A percentile compares a stretch with the other conserved stretches of the same genome.
These are phyloP conservation scores for Psilocybe sp. DNA, from an alignment of 768 basidiomycete species.

Conservation along the genomic window DNA sequence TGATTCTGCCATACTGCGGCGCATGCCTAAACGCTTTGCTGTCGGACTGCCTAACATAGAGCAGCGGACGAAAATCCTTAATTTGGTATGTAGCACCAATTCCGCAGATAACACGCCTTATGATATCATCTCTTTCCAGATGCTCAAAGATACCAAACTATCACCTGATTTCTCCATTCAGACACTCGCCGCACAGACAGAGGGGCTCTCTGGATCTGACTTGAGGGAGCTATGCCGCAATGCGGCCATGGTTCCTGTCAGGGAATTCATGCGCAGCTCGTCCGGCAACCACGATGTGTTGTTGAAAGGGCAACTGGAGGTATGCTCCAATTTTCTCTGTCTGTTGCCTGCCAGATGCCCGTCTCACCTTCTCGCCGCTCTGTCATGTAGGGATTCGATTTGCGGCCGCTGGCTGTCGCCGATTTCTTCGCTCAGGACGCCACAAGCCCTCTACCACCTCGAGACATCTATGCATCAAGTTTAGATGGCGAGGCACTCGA, in stretches of 20 bases:
- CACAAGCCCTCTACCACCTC: constrained; percentile 32
- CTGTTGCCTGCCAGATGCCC: background rate
- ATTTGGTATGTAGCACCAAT: constrained; percentile 48
- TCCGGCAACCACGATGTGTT: constrained; percentile 38
- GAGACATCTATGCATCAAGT: constrained; percentile 19
- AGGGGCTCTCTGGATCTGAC: constrained; percentile 86
- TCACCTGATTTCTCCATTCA: constrained; percentile 59
- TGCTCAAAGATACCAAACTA: constrained; percentile 78
- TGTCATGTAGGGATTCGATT: constrained; percentile 60
- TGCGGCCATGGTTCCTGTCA: constrained; percentile 90
- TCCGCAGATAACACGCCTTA: background rate
- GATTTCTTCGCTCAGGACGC: constrained; percentile 63
- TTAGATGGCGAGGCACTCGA: constrained; percentile 22
- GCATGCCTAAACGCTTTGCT: constrained; percentile 97
- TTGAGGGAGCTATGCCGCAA: constrained; percentile 89
- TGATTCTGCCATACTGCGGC: constrained; percentile 80
- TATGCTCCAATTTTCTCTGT: constrained; percentile 14
- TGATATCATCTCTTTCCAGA: constrained; percentile 46
- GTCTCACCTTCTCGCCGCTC: background rate
- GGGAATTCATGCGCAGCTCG: constrained; percentile 70
- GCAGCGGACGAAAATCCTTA: constrained; percentile 83
- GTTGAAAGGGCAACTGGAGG: constrained; percentile 50
- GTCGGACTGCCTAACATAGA: constrained; percentile 74
- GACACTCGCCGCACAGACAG: constrained; percentile 62
- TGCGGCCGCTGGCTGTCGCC: constrained; percentile 65